Base-by-base conservation (phyloP, 2,329 filamentous ascomycete species). In the Sporothrix luriei region DNA sequence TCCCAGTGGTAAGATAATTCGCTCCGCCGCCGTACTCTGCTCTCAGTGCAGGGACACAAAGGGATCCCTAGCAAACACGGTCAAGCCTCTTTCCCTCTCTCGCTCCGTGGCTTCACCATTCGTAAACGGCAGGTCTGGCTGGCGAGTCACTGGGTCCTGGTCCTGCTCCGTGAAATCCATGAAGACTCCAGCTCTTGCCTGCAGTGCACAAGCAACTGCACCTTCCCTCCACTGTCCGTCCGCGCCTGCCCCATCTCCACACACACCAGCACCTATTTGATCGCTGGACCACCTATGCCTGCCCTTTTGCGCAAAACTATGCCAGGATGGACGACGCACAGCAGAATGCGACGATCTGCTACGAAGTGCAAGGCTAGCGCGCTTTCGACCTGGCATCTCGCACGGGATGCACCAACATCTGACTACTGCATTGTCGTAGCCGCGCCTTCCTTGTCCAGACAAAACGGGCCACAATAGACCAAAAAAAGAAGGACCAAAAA, bases 321-420 rank as follows among this genome's bases (percentile, higher is more conserved):
- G 5, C 33, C 33, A 33, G 33, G 33, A 9, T 9, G 14, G 14
- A 14, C 11, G 40, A 13, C 57, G 57, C 57, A 62, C 57, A 21
- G 26, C 40, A 62, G 38, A 62, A 62, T 62, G 57, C 38, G 57
- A 46, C 57, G 57, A 61, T 61, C 57, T 61, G 57, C 57, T 43
- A 62, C 57, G 46, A 46, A 21, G 5, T 13, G 24, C n/a, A 26
- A 33, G 43, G n/a, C 21, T 46, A 62, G n/a, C 46, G 38, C 57
- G 57, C 4, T 46, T 46, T 38, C 38, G 38, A 61, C 21, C 43
- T n/a, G 55, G 55, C 57, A 46, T 62, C 57, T 62, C 57, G 40
- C 57, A 46, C 40, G 38, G 57, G 57, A 21, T 46, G 38, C 38
- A 62, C 64, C 49, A 66, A 66, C 49, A 43, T 13, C 29, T 21